Evolutionary conservation across 305 asterid species (phyloP).

Genomic region (Solanum hybrid): DNA sequence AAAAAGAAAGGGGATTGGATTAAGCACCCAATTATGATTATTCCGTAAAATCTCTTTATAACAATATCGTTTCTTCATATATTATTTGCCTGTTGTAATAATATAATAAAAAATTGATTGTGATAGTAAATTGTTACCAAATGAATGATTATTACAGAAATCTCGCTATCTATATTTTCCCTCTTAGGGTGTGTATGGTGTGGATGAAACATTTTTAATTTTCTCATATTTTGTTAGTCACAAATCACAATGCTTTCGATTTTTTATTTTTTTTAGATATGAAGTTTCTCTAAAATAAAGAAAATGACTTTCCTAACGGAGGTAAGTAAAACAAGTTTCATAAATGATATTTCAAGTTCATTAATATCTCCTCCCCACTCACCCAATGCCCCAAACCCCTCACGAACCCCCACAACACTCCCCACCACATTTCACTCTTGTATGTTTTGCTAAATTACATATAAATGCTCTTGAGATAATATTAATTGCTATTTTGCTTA

Average conservation of each 20-base stretch:
- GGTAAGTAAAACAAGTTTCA: background rate
- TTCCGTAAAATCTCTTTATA: background rate
- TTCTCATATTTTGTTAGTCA: background rate
- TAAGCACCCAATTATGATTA: conserved; percentile 6
- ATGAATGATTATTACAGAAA: background rate
- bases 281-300: background rate
- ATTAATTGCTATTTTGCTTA: background rate
- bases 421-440: background rate
- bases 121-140: background rate
- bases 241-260: background rate
- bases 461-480: background rate
- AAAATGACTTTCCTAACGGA: background rate
- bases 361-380: background rate
- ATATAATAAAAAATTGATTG: background rate
- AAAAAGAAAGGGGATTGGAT: conserved; percentile 21
- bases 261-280: background rate
- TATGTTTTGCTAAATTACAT: background rate
- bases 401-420: background rate
- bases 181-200: background rate
- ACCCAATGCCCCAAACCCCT: background rate
- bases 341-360: background rate
- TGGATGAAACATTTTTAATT: background rate
- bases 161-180: background rate
- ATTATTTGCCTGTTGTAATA: background rate
- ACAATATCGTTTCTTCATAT: background rate